Evolutionary conservation across 345 rosid species (phyloP), one percentile per base, ranked within the genome.

Genomic region (Combretum micranthum): DNA sequence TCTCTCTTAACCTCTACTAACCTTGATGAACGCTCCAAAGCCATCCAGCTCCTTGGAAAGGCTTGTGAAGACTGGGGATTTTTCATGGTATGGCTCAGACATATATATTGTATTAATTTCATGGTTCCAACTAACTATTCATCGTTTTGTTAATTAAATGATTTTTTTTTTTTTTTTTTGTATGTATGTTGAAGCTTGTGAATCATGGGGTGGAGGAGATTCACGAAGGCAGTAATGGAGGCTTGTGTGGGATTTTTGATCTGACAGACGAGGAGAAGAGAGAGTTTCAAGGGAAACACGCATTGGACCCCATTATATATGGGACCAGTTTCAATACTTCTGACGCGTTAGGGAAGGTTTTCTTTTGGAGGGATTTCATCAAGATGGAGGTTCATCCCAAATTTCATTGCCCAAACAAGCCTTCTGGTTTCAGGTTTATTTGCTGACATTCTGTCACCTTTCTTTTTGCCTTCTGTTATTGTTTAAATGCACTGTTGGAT

Each of bases 51-150:
- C 4, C 69, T 83, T 10, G 80, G 68, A 44, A 67, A 62, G 48
- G 89, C 85, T 50, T 83, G 89, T 26, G 57, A 60, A 16, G 80
- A 77, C 14, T 82, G 81, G 88, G 86, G 86, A 20, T 70, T 81
- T 71, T 81, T 81, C 71, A 64, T 61, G 83, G 86, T 77, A 68
- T 37, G 10, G 19, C 5, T n/a, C n/a, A n/a, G n/a, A n/a, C n/a
- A n/a, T n/a, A n/a, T n/a, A n/a, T n/a, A n/a, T n/a, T n/a, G n/a
- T n/a, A n/a, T n/a, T n/a, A n/a, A n/a, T n/a, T n/a, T n/a, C n/a
- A n/a, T n/a, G n/a, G n/a, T n/a, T n/a, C n/a, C n/a, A n/a, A n/a
- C n/a, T n/a, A n/a, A n/a, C n/a, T n/a, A n/a, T n/a, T n/a, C n/a
- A n/a, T n/a, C n/a, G n/a, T n/a, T n/a, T n/a, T n/a, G n/a, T n/a